A percentile compares a stretch with the other conserved stretches of the same genome.
phyloP scores from a whole-genome alignment of 2,329 filamentous ascomycete species.

The Ceratocystis albifundus region DNA sequence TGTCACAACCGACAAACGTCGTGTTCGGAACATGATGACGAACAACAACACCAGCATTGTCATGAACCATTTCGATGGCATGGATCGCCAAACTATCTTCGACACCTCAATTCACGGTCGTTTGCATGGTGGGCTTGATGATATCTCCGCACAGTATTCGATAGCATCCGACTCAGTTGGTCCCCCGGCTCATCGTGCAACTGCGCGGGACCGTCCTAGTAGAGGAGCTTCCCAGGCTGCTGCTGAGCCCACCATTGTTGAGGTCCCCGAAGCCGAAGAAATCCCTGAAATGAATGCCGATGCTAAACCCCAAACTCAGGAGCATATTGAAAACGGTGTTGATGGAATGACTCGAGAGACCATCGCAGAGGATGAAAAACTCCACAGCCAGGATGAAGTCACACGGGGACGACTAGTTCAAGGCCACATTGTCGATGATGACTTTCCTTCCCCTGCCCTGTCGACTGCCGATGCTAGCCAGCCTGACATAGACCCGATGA shows the following conservation, averaged over 20 bases:
- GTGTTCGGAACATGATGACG: slow-evolving; percentile 54
- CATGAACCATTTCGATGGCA: slow-evolving; percentile 53
- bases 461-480: slow-evolving; percentile 57
- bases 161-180: slow-evolving; percentile 14
- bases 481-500: slow-evolving; percentile 70
- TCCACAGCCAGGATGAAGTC: slow-evolving; percentile 69
- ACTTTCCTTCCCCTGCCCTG: slow-evolving; percentile 67
- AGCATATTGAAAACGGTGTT: neutral
- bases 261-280: slow-evolving; percentile 19
- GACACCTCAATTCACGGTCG: slow-evolving; percentile 28
- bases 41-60: slow-evolving; percentile 77
- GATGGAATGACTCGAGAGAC: slow-evolving; percentile 24
- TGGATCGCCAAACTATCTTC: slow-evolving; percentile 38
- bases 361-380: slow-evolving; percentile 54
- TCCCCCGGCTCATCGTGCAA: slow-evolving; percentile 16
- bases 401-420: slow-evolving; percentile 84
- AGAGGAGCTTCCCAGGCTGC: slow-evolving; percentile 13
- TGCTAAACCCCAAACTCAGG: neutral
- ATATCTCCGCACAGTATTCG: slow-evolving; percentile 13
- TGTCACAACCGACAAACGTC: slow-evolving; percentile 71
- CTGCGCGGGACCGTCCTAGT: slow-evolving; percentile 10
- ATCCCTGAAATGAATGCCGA: neutral
- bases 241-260: slow-evolving; percentile 16
- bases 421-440: slow-evolving; percentile 89
- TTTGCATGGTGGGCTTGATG: slow-evolving; percentile 16